These are phyloP conservation scores for Lyophyllum atratum DNA, from an alignment of 768 basidiomycete species.

Conservation along the genomic window DNA sequence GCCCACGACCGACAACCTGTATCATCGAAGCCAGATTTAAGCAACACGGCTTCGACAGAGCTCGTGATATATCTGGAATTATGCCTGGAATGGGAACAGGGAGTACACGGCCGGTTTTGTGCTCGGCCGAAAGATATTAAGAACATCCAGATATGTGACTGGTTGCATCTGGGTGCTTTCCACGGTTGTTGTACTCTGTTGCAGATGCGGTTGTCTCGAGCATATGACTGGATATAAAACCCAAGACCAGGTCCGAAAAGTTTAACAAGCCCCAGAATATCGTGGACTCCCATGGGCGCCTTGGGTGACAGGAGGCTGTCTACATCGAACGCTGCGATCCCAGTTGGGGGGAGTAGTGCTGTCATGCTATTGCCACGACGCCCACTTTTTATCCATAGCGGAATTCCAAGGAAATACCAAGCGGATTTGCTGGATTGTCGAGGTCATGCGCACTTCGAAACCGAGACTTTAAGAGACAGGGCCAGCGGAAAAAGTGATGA, in stretches of 20 bases:
- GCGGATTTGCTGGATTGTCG: background rate
- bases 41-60: background rate
- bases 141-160: background rate
- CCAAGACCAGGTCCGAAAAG: background rate
- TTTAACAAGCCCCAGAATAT: background rate
- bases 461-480: background rate
- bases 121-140: slow-evolving; percentile 13
- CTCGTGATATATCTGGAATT: background rate
- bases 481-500: background rate
- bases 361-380: background rate
- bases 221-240: background rate
- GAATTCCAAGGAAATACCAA: background rate
- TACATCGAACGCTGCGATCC: background rate
- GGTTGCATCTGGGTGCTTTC: background rate
- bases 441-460: background rate
- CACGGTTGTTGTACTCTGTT: background rate
- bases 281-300: background rate
- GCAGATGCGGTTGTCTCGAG: background rate
- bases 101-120: slow-evolving; percentile 6
- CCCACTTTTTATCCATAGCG: background rate
- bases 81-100: slow-evolving; percentile 5
- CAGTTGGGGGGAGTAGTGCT: background rate
- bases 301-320: background rate
- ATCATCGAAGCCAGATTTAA: background rate
- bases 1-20: background rate